Evolutionary conservation across 1,139 yeast genomes (phyloP).

Genomic region (Magnusiomyces fungicola): DNA sequence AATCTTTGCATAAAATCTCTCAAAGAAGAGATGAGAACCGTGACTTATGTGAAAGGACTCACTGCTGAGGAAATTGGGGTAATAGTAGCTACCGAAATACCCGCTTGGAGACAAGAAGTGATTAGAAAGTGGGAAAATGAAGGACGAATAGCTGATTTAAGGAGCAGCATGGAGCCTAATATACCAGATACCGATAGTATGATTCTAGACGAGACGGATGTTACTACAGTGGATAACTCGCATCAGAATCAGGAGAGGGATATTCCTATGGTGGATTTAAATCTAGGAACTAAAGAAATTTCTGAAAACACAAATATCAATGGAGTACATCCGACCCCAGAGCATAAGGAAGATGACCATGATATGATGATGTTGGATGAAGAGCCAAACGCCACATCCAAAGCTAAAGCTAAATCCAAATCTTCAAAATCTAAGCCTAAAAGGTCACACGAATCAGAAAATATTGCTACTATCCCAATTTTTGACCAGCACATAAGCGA

Average conservation of each 20-base stretch:
- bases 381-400: no score
- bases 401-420: not conserved
- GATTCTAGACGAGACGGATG: no score
- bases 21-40: constrained; percentile 57
- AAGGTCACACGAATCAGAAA: not conserved
- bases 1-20: constrained; percentile 76
- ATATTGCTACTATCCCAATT: not conserved
- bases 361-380: no score
- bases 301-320: not conserved
- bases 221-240: no score
- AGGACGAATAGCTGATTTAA: not conserved
- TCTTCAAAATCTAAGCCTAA: not conserved
- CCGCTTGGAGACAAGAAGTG: not conserved
- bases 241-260: no score
- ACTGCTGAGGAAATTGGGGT: constrained; percentile 52
- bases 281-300: not conserved
- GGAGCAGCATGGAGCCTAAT: no score
- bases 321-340: not conserved
- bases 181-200: no score
- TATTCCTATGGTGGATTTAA: no score
- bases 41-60: constrained; percentile 55
- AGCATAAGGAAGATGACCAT: no score
- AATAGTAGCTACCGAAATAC: constrained; percentile 25
- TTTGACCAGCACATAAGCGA: not conserved
- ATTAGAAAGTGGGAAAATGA: not conserved